Base-by-base conservation (phyloP, 208 protist genomes). In the Trypanosoma lewisi region DNA sequence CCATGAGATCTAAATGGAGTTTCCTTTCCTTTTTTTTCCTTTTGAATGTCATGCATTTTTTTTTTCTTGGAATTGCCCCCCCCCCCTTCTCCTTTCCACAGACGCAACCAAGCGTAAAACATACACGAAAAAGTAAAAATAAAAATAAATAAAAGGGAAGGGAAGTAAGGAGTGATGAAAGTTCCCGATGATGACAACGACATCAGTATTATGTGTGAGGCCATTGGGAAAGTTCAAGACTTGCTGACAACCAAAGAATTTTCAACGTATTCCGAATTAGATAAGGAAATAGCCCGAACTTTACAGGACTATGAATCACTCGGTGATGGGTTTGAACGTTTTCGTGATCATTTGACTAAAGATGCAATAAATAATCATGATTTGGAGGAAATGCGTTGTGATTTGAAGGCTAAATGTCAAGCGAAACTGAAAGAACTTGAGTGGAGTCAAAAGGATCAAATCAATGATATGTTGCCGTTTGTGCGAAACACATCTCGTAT, bases 391-490 rank as follows among this genome's bases (percentile, higher is more conserved):
- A 84, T 66, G 56, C 59, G 89, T 27, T 59, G 56, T 19, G 83
- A 91, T 34, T 92, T 95, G 83, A 78, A 81, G 51, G 61, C 71
- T 23, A 71, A 75, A 0, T 95, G 89, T 39, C 67, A 87, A 23
- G 65, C 70, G 39, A 54, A 73, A 0, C 39, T 93, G 0, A 39
- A 58, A n/a, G 85, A 91, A 21, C 91, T 83, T 63, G 75, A 87
- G 31, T 79, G 70, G 47, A 87, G 82, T 54, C 78, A 89, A 66
- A 88, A 91, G 27, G 83, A 93, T 62, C 78, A 83, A 45, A 86
- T 95, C 11, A 93, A 93, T 53, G 78, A 93, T 53, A 87, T 95
- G 21, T 56, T 95, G 31, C 86, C 89, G 0, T 95, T 95, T 71
- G 77, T 95, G 28, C 67, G 83, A 41, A 82, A 70, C 61, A 86